Evolutionary conservation across 176 grass and related monocot genomes (phyloP), one percentile per base, ranked within the genome.

Genomic region (bread wheat (Triticum aestivum)): DNA sequence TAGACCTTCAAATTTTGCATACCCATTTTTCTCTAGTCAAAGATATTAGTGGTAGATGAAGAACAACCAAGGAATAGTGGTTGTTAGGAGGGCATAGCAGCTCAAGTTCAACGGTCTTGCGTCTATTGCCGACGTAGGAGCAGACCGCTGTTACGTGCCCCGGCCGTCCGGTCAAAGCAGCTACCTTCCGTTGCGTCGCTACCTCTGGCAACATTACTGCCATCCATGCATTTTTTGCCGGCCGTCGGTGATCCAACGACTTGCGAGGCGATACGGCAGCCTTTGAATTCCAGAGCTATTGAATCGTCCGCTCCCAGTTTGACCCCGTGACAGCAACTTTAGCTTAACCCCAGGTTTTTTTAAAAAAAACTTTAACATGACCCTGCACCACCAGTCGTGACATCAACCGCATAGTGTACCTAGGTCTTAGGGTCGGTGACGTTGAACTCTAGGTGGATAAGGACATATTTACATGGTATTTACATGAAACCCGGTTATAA

Each of bases 181-280:
- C 23, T 75, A 75, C 72, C 72, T 75, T 42, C 72, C 41, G 42
- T 75, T 24, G 72, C 72, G 72, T 75, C 42, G 72, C 72, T 51
- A 51, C 72, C 72, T 75, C 72, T 75, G 7, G 41, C 72, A 5
- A 51, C 72, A 75, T 75, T 51, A 18, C 72, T 51, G 42, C 12
- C 72, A 17, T 4, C 72, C 72, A 14, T 30, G 72, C 42, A 29
- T 75, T 75, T 74, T 75, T 51, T 26, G 72, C 72, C 72, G 72
- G 72, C 72, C 72, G 72, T 75, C 72, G 72, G 72, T 51, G 24
- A 29, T 9, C 42, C 72, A 7, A 29, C 13, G 72, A 75, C 72
- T 51, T 51, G 72, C 72, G 42, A 75, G 72, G 42, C 41, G 42
- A 29, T 75, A 29, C 42, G 24, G 72, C 72, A 45, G 27, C 24